Evolutionary conservation across 768 basidiomycete species (phyloP), one percentile per base, ranked within the genome.

Genomic region (Leccinum ochraceum): DNA sequence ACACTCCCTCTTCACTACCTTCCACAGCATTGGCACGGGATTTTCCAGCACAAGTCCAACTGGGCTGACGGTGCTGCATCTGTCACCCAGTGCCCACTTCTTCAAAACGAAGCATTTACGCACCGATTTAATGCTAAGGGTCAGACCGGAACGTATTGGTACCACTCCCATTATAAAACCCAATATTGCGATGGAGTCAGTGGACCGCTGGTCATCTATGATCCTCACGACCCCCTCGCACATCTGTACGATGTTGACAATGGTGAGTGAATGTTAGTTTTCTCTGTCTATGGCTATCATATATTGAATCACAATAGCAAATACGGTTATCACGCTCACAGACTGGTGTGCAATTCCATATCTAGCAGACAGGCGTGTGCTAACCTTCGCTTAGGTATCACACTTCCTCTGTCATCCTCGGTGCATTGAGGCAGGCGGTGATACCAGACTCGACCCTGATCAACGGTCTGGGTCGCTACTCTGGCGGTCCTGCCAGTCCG

Each of bases 401-500:
- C 44, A 32, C 20, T 11, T 69, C 67, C 6, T 70, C 75, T 2
- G 61, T 56, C 17, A 32, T 17, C 37, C 68, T 66, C 44, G 14
- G 30, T 66, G 52, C 10, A 66, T 46, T 30, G 3, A 42, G 39
- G 39, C 0, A 0, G n/a, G n/a, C 64, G 10, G 57, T 67, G 7
- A 3, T 26, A 49, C 60, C 76, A 1, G 66, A 82, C 58, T 72
- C 83, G 13, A 81, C 79, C 0, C 67, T 86, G 10, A 83, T 86
- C 53, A 86, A 86, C 48, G 83, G 83, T 0, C 65, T 66, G 17
- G 84, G 85, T 24, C 80, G 83, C 44, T 80, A 77, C 62, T 6
- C 62, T 6, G 78, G 74, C 5, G 82, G 83, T 5, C 79, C 82
- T 6, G 26, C 59, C 2, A 65, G 71, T 3, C 66, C 74, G 2